Evolutionary conservation across 495 filamentous ascomycete species (phyloP), one percentile per base, ranked within the genome.

Genomic region (Penicillium lagena): DNA sequence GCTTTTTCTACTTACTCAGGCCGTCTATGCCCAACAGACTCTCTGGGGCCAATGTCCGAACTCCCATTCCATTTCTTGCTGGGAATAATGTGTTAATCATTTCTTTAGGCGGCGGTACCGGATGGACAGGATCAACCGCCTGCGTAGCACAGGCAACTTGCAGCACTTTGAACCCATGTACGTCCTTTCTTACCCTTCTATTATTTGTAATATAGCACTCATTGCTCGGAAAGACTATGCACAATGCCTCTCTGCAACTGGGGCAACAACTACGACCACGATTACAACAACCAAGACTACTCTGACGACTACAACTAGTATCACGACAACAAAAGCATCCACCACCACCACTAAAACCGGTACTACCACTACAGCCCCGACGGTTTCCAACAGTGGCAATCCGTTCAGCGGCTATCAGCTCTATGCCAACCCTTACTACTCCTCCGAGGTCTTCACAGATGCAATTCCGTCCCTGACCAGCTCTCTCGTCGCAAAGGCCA

Each of bases 341-440:
- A 37, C 27, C n/a, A 39, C 40, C 6, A 43, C 46, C 11, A 49
- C 40, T 11, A 7, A 29, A 0, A 9, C 46, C 7, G 29, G 35
- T 12, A 33, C 41, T 5, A 33, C 31, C 9, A 47, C n/a, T 37
- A 43, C 30, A 47, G 22, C 22, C 22, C 22, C 22, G 17, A 17
- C 17, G 17, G 17, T 1, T 22, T 4, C 2, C 22, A 22, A 22
- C 4, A 22, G 22, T 34, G 32, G 70, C 12, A 82, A 82, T 57
- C 77, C 76, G 7, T 80, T 78, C 56, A 49, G 53, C 1, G 77
- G 74, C 6, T 67, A 77, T 35, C 56, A 76, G 46, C 63, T 72
- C 49, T 80, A 77, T 61, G 72, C 72, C 43, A 81, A 81, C 59
- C 60, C 68, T 32, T 80, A 73, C 66, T 80, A 81, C 52, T 64